phyloP scores from a whole-genome alignment of 2,329 filamentous ascomycete genomes.

The Arthrobotrys sphaeroides region DNA sequence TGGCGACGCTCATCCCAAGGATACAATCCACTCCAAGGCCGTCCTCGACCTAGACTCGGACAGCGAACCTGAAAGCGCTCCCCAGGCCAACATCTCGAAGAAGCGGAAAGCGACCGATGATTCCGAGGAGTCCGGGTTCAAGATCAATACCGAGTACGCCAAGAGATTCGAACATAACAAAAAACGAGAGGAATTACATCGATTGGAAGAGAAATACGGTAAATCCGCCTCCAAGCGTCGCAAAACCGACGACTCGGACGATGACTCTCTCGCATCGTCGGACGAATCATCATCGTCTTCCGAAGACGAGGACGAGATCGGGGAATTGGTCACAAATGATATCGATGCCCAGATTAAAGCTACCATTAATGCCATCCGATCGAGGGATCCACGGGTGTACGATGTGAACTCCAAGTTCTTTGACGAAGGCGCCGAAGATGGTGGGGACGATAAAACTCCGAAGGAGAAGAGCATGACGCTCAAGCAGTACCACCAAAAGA shows the following conservation, averaged over 20 bases:
- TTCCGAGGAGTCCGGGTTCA: slow-evolving; percentile 66
- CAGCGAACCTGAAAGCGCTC: slow-evolving; percentile 26
- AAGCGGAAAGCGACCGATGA: slow-evolving; percentile 46
- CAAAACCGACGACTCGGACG: slow-evolving; percentile 42
- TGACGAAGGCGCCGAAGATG: slow-evolving; percentile 67
- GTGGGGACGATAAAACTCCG: slow-evolving; percentile 60
- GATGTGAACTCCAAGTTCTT: slow-evolving; percentile 83
- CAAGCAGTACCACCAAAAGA: slow-evolving; percentile 90
- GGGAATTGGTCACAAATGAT: slow-evolving; percentile 82
- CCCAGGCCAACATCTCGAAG: slow-evolving; percentile 12
- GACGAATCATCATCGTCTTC: slow-evolving; percentile 73
- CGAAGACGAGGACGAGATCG: slow-evolving; percentile 90
- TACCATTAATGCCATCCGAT: slow-evolving; percentile 85
- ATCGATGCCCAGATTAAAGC: slow-evolving; percentile 88
- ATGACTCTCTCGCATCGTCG: slow-evolving; percentile 64
- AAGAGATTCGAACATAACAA: slow-evolving; percentile 95
- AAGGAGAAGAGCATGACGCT: slow-evolving; percentile 86
- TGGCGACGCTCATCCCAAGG: slow-evolving; percentile 37
- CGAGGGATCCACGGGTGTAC: slow-evolving; percentile 91
- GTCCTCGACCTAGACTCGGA: slow-evolving; percentile 45
- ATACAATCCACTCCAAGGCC: slow-evolving; percentile 14
- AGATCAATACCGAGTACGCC: slow-evolving; percentile 90
- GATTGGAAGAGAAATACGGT: slow-evolving; percentile 85
- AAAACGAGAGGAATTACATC: slow-evolving; percentile 86
- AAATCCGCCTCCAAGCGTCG: slow-evolving; percentile 60